Evolutionary conservation across 768 basidiomycete genomes (phyloP).

Genomic region (Panaeolus papilionaceus): DNA sequence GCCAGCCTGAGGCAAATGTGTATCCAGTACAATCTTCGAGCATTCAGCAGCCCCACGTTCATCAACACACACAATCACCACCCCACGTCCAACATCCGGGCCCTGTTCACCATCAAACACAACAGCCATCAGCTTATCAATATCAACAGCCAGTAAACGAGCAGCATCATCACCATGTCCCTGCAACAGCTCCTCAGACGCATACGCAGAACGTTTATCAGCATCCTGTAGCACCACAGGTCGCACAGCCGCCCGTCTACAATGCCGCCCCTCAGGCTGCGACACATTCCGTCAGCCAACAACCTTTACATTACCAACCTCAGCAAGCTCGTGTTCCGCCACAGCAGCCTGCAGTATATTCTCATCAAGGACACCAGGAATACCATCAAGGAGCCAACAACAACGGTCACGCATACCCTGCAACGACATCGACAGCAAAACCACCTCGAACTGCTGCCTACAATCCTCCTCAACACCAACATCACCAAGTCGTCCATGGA

Average conservation of each 20-base stretch:
- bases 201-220: conserved; percentile 23
- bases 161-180: conserved; percentile 18
- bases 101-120: background rate
- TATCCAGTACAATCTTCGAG: background rate
- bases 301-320: conserved; percentile 20
- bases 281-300: background rate
- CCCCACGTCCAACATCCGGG: background rate
- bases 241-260: conserved; percentile 17
- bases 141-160: conserved; percentile 19
- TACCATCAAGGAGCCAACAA: conserved; percentile 23
- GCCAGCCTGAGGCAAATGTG: background rate
- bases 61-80: background rate
- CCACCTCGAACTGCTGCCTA: conserved; percentile 8
- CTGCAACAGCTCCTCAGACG: conserved; percentile 1
- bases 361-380: conserved; percentile 27
- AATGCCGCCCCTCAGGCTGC: conserved; percentile 18
- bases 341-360: conserved; percentile 30
- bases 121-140: background rate
- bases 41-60: background rate
- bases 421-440: conserved; percentile 22
- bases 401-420: conserved; percentile 25
- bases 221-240: conserved; percentile 18
- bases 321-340: conserved; percentile 40
- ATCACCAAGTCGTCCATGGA: background rate
- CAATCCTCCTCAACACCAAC: conserved; percentile 13